Evolutionary conservation across 768 basidiomycete genomes (phyloP), one percentile per base, ranked within the genome.

Genomic region (Strobilomyces echinocephalus): DNA sequence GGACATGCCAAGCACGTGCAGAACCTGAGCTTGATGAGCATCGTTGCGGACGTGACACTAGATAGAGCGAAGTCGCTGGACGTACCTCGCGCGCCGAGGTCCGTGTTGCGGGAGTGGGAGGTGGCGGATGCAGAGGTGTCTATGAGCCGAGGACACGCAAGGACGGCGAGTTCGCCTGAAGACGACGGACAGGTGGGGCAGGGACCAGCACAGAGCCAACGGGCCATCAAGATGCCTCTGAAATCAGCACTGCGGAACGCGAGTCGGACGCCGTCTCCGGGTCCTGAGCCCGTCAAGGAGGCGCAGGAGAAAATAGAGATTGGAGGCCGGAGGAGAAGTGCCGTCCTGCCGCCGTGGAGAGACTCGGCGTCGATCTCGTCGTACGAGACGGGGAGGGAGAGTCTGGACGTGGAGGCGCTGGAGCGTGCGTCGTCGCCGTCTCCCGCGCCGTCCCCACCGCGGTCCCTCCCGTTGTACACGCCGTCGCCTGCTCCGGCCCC

Each of bases 361-460:
- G 64, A 66, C 41, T 64, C 65, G 16, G 58, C 55, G 30, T 69
- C 68, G 33, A 72, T 81, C 4, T 82, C 80, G 20, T 84, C 84
- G 42, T 88, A 85, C 56, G 85, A 81, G 61, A 87, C 87, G 0
- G 85, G 76, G 5, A 74, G 76, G 43, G 87, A 88, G 63, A 71
- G 66, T 28, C 72, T 82, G 41, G 71, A 76, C 26, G 68, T 60
- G 6, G 71, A 49, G 24, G 41, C 5, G 21, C 5, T 21, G 40
- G 20, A 41, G 10, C 10, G 20, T 4, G 20, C 5, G 8, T 3
- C 41, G 4, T 36, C 15, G 28, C 36, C 31, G 4, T n/a, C 15
- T 16, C 2, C 31, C 8, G 16, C 35, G 5, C 35, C 44, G 8
- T 31, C 18, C 4, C 30, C 30, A 7, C 5, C 14, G 4, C 28